phyloP scores from a whole-genome alignment of 1,139 yeast species.

The Debaryomyces subglobosus region DNA sequence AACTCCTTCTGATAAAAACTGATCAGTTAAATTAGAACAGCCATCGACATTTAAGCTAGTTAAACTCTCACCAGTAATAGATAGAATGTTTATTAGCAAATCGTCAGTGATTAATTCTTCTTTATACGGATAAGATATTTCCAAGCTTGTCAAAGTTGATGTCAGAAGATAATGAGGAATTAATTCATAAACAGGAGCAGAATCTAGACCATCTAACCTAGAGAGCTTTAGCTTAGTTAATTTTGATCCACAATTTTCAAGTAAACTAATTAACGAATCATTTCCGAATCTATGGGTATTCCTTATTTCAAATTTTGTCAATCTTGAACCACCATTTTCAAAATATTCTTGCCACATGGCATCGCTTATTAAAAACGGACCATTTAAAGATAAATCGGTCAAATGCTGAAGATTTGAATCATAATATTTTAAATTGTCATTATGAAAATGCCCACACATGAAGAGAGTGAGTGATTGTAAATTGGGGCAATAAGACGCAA shows the following conservation, averaged over 20 bases:
- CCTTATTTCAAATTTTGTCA: slow-evolving; percentile 57
- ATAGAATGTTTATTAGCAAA: slow-evolving; percentile 62
- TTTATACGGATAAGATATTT: slow-evolving; percentile 66
- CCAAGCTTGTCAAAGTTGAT: slow-evolving; percentile 56
- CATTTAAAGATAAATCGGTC: slow-evolving; percentile 64
- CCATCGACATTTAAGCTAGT: slow-evolving; percentile 67
- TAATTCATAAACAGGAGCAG: slow-evolving; percentile 59
- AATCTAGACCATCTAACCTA: slow-evolving; percentile 70
- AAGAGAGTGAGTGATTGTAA: slow-evolving; percentile 66
- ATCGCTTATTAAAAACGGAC: slow-evolving; percentile 83
- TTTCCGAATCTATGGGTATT: slow-evolving; percentile 85
- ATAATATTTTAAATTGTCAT: slow-evolving; percentile 69
- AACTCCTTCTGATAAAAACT: slow-evolving; percentile 59
- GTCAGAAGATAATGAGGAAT: slow-evolving; percentile 62
- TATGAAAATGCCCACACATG: slow-evolving; percentile 93
- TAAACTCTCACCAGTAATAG: slow-evolving; percentile 65
- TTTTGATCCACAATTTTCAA: slow-evolving; percentile 62
- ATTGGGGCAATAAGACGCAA: slow-evolving; percentile 81
- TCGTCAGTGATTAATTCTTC: slow-evolving; percentile 75
- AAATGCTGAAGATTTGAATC: slow-evolving; percentile 60
- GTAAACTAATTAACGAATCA: slow-evolving; percentile 62
- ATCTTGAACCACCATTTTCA: slow-evolving; percentile 36
- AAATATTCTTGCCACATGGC: slow-evolving; percentile 77
- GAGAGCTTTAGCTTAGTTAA: slow-evolving; percentile 55
- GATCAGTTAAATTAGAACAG: slow-evolving; percentile 71